These are phyloP conservation scores for Barnettozyma sucrosica DNA, from an alignment of 805 yeast species.

Conservation along the genomic window DNA sequence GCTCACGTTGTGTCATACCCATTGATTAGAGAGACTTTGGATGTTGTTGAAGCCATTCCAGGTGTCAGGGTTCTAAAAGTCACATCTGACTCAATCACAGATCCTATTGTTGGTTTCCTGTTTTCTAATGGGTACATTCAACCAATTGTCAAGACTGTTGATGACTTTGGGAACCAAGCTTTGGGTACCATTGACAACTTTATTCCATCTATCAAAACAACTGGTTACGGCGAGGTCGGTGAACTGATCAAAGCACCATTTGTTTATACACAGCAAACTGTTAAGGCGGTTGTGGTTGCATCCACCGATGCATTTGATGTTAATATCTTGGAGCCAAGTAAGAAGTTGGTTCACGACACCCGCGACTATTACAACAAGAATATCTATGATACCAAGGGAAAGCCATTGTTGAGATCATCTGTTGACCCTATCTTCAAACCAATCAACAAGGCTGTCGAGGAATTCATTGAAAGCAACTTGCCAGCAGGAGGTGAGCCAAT, in stretches of 20 bases:
- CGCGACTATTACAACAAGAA: constrained; percentile 47
- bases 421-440: constrained; percentile 61
- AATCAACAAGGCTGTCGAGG: constrained; percentile 47
- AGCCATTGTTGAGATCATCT: constrained; percentile 55
- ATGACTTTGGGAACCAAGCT: constrained; percentile 49
- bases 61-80: constrained; percentile 31
- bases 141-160: constrained; percentile 42
- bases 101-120: constrained; percentile 26
- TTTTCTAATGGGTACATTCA: constrained; percentile 31
- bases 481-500: constrained; percentile 32
- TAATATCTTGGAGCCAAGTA: constrained; percentile 42
- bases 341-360: constrained; percentile 39
- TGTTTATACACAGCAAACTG: constrained; percentile 37
- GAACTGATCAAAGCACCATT: constrained; percentile 48
- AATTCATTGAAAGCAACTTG: constrained; percentile 36
- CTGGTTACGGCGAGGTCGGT: constrained; percentile 43
- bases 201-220: constrained; percentile 55
- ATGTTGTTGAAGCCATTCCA: constrained; percentile 31
- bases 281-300: constrained; percentile 31
- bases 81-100: constrained; percentile 27
- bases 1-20: constrained; percentile 45
- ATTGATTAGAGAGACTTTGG: constrained; percentile 37
- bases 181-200: constrained; percentile 50
- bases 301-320: constrained; percentile 29
- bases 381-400: constrained; percentile 52